Percentiles rank a stretch among this genome's conserved stretches.
Conservation (phyloP, 164 flowering plant genomes). For the Piper longum region DNA sequence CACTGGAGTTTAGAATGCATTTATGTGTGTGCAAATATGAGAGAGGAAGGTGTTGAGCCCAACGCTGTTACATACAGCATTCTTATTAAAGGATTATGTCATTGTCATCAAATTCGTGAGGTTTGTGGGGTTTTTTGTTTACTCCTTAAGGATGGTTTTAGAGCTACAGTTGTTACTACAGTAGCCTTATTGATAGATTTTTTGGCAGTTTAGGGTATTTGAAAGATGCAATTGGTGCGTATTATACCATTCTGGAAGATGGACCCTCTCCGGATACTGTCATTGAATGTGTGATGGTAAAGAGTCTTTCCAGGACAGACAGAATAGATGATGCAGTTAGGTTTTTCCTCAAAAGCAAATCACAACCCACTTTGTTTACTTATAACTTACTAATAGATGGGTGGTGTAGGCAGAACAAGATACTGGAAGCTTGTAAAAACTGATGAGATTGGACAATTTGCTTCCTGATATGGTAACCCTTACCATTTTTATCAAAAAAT, state of each 20-base stretch:
- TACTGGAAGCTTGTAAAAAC: slow-evolving; percentile 17
- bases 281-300: slow-evolving; percentile 20
- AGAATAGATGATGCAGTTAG: slow-evolving; percentile 30
- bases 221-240: slow-evolving; percentile 25
- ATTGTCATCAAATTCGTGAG: slow-evolving; percentile 17
- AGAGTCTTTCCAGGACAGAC: slow-evolving; percentile 34
- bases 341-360: slow-evolving; percentile 23
- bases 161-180: slow-evolving; percentile 27
- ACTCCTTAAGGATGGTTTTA: slow-evolving; percentile 26
- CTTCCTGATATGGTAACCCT: slow-evolving; percentile 31
- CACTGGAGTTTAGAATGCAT: slow-evolving; percentile 23
- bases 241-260: slow-evolving; percentile 14
- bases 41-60: slow-evolving; percentile 24
- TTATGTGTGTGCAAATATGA: slow-evolving; percentile 24
- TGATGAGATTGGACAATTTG: slow-evolving; percentile 13
- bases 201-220: slow-evolving; percentile 21
- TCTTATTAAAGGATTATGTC: slow-evolving; percentile 34
- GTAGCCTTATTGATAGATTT: slow-evolving; percentile 32
- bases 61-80: slow-evolving; percentile 30
- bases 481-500: slow-evolving; percentile 23
- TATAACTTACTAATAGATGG: slow-evolving; percentile 42
- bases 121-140: slow-evolving; percentile 33
- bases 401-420: slow-evolving; percentile 19
- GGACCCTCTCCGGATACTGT: slow-evolving; percentile 30
- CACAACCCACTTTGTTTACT: slow-evolving; percentile 18